A percentile compares a stretch with the other conserved stretches of the same genome.
These are phyloP conservation scores for Aspergillus pseudotamarii DNA, from an alignment of 2,329 filamentous ascomycete genomes.

Conservation along the genomic window DNA sequence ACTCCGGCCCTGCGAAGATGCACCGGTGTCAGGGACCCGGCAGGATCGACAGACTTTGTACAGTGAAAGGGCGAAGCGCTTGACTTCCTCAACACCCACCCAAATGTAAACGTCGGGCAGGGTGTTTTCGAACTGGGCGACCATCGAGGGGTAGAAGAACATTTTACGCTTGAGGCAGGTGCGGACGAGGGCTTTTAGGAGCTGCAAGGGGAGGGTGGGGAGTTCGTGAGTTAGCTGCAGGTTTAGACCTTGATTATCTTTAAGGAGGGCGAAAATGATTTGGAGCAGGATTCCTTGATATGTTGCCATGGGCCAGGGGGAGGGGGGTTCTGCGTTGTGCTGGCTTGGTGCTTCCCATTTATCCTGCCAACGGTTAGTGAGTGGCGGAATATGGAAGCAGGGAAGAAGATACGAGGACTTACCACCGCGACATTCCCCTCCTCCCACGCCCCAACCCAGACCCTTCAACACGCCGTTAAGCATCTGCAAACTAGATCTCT, in stretches of 20 bases:
- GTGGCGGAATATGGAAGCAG: too few species aligned
- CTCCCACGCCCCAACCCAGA: too few species aligned
- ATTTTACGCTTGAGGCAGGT: slow-evolving; percentile 24
- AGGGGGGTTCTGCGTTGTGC: not conserved
- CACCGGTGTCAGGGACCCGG: slow-evolving; percentile 1
- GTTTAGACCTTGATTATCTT: not conserved
- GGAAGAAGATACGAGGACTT: too few species aligned
- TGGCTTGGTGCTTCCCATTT: not conserved
- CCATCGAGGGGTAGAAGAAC: slow-evolving; percentile 29
- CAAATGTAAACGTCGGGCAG: slow-evolving; percentile 23
- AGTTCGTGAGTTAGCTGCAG: slow-evolving; percentile 6
- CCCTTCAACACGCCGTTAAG: too few species aligned
- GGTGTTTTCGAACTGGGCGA: slow-evolving; percentile 18
- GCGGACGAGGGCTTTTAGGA: slow-evolving; percentile 22
- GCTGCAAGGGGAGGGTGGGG: slow-evolving; percentile 7
- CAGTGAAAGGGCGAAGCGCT: slow-evolving; percentile 26
- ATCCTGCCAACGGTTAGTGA: not conserved
- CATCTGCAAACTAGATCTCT: too few species aligned
- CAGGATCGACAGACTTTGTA: slow-evolving; percentile 20
- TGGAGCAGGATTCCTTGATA: slow-evolving; percentile 32
- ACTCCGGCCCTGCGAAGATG: not conserved
- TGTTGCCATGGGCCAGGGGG: slow-evolving; percentile 31
- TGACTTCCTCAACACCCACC: slow-evolving; percentile 28
- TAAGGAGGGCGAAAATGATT: slow-evolving; percentile 28
- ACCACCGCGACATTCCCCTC: too few species aligned